Evolutionary conservation across 768 basidiomycete genomes (phyloP), one percentile per base, ranked within the genome.

Genomic region (Cyathus striatus): DNA sequence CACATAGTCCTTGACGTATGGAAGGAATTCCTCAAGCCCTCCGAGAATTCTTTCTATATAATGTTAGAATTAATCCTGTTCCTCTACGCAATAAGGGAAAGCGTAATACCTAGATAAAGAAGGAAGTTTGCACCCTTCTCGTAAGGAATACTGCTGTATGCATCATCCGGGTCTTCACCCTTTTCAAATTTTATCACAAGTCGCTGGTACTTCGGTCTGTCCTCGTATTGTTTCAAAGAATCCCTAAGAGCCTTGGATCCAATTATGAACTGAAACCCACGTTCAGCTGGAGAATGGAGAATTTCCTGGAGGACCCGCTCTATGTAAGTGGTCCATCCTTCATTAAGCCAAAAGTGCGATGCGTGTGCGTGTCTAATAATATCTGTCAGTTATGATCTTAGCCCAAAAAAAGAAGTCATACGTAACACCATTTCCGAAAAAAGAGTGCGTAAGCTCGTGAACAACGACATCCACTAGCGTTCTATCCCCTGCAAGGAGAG

Each of bases 391-490:
- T n/a, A n/a, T n/a, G n/a, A n/a, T 6, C 9, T 6, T 10, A 17
- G 24, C 6, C 20, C 6, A 6, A 18, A n/a, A 22, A 27, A 33
- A 23, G 10, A 33, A 20, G 21, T 58, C 65, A 30, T 46, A 68
- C 86, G 87, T 90, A 43, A 91, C 78, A 18, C 88, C 86, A 57
- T 94, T 93, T n/a, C 91, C 91, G 47, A 91, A 94, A 82, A 85
- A 96, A 2, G 86, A 88, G 57, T 97, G 88, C 0, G 83, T 81
- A 22, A 86, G 65, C 57, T 92, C 91, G 64, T 95, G 88, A 0
- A 91, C 87, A 10, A 92, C 83, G 10, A 95, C 90, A 56, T 94
- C 90, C 6, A 91, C 90, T 7, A 92, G 69, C 4, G 81, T 77
- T 26, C 88, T 78, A 58, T 98, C 95, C 0, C 91, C 90, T 4